A percentile compares a stretch with the other conserved stretches of the same genome.
Conservation (phyloP, 306 rosid genomes). For the Medicago truncatula region MtrunA17r5.0-ANR NC_053043.1:16376001-16376500, state of each 20-base stretch:
- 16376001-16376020: background rate
- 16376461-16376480: too few species aligned
- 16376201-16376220: background rate
- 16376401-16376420: background rate
- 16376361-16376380: background rate
- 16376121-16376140: background rate
- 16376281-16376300: background rate
- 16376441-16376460: background rate
- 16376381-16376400: background rate
- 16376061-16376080: background rate
- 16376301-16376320: background rate
- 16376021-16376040: background rate
- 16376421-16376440: background rate
- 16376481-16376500: too few species aligned
- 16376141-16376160: background rate
- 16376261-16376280: background rate
- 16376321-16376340: background rate
- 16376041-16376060: background rate
- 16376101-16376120: background rate
- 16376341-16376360: conserved; percentile 3
- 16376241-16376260: background rate
- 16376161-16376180: conserved; percentile 5
- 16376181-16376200: background rate
- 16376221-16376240: background rate
- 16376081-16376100: conserved; percentile 4